A percentile compares a stretch with the other conserved stretches of the same genome.
Conservation (phyloP, 2,329 filamentous ascomycete species). For the Colletotrichum viniferum region DNA sequence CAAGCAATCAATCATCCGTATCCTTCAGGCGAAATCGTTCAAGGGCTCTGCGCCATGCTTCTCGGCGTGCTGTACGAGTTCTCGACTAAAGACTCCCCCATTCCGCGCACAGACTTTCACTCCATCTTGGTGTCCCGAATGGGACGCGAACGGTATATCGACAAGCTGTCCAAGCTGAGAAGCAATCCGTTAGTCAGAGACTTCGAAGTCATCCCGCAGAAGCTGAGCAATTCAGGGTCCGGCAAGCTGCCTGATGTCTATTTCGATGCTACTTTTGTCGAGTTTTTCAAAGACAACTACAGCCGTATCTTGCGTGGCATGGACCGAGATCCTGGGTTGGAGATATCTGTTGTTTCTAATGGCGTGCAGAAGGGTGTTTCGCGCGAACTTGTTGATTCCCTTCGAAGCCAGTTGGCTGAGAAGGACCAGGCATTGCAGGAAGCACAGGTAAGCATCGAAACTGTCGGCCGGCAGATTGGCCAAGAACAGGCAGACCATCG, state of each 20-base stretch:
- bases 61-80: conserved; percentile 94
- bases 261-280: conserved; percentile 85
- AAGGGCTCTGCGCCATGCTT: conserved; percentile 83
- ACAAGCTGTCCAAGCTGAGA: conserved; percentile 78
- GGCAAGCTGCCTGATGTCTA: conserved; percentile 76
- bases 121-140: conserved; percentile 77
- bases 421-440: conserved; percentile 62
- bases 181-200: conserved; percentile 82
- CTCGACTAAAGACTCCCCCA: conserved; percentile 94
- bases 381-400: conserved; percentile 86
- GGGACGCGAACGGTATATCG: conserved; percentile 85
- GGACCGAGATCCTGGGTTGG: conserved; percentile 87
- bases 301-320: conserved; percentile 83
- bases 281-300: conserved; percentile 96
- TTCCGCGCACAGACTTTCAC: conserved; percentile 81
- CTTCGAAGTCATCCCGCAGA: conserved; percentile 85
- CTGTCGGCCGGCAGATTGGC: conserved; percentile 60
- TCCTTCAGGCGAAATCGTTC: conserved; percentile 68
- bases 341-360: conserved; percentile 80
- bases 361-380: conserved; percentile 89
- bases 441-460: conserved; percentile 47
- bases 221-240: conserved; percentile 50
- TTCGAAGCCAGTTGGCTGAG: conserved; percentile 78
- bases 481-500: conserved; percentile 78
- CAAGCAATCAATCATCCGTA: conserved; percentile 70